phyloP scores from a whole-genome alignment of 345 rosid genomes.

The Salix brachista region DNA sequence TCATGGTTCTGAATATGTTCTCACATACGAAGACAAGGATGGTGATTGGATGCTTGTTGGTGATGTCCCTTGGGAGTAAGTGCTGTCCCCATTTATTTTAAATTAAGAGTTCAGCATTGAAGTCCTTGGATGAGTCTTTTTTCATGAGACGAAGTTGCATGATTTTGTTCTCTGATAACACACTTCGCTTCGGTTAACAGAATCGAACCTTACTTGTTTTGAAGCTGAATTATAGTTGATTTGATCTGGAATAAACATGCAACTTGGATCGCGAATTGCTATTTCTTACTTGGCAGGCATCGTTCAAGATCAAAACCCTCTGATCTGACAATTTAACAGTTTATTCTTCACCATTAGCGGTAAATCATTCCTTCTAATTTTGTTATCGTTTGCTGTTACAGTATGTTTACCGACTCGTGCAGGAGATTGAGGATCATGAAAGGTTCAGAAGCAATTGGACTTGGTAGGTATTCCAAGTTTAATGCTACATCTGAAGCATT shows the following conservation, averaged over 20 bases:
- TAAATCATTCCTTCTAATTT: not conserved
- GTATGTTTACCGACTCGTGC: conserved; percentile 30
- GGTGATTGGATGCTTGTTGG: conserved; percentile 35
- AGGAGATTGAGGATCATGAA: conserved; percentile 31
- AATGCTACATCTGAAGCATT: not conserved
- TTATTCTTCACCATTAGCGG: not conserved
- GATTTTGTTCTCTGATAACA: not conserved
- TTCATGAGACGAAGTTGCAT: not conserved
- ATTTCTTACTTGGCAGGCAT: not conserved
- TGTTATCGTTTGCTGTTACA: not conserved
- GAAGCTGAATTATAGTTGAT: not conserved
- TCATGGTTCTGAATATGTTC: conserved; percentile 36
- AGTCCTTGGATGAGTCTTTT: not conserved
- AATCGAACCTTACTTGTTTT: not conserved
- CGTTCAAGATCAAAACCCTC: not conserved
- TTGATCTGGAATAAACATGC: not conserved
- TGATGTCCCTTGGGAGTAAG: conserved; percentile 35
- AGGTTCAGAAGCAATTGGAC: conserved; percentile 36
- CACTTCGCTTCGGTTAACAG: not conserved
- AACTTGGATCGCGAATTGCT: not conserved
- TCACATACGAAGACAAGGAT: conserved; percentile 31
- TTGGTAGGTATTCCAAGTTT: conserved; percentile 17
- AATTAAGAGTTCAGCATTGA: not conserved
- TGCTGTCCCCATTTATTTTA: not conserved
- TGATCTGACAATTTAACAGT: not conserved